Evolutionary conservation across 2,329 filamentous ascomycete species (phyloP).

Genomic region (Alternaria gansuensis): DNA sequence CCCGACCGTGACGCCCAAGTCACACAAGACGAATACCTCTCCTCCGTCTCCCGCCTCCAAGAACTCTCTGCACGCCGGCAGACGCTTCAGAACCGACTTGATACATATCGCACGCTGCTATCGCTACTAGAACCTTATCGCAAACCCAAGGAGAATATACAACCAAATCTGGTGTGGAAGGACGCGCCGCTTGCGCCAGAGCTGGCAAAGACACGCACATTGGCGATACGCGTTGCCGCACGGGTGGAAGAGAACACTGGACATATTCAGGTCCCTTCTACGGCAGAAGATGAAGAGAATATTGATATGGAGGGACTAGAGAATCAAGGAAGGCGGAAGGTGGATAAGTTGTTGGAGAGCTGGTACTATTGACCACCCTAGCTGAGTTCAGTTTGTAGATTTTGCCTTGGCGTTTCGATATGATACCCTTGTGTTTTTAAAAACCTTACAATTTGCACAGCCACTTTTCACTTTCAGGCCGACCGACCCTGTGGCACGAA

Average conservation of each 20-base stretch:
- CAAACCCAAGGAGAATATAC: slow-evolving; percentile 59
- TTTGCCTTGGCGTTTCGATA: slow-evolving; percentile 19
- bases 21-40: slow-evolving; percentile 46
- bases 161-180: slow-evolving; percentile 72
- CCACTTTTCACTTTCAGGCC: background rate
- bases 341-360: slow-evolving; percentile 37
- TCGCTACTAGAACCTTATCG: slow-evolving; percentile 63
- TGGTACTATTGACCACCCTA: slow-evolving; percentile 24
- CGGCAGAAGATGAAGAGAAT: slow-evolving; percentile 36
- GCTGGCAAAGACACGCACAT: slow-evolving; percentile 70
- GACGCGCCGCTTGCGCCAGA: slow-evolving; percentile 72
- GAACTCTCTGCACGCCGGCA: slow-evolving; percentile 61
- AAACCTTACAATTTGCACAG: background rate
- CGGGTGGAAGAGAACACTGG: slow-evolving; percentile 46
- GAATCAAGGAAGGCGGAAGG: slow-evolving; percentile 33
- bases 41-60: slow-evolving; percentile 58
- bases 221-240: slow-evolving; percentile 56
- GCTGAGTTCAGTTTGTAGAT: background rate
- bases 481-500: background rate
- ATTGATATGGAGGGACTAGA: slow-evolving; percentile 33
- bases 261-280: slow-evolving; percentile 41
- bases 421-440: slow-evolving; percentile 21
- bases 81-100: slow-evolving; percentile 57
- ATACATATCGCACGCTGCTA: slow-evolving; percentile 60
- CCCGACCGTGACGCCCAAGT: slow-evolving; percentile 24